Evolutionary conservation across 2,329 filamentous ascomycete species (phyloP), one percentile per base, ranked within the genome.

Genomic region (Hypoxylon sp.): DNA sequence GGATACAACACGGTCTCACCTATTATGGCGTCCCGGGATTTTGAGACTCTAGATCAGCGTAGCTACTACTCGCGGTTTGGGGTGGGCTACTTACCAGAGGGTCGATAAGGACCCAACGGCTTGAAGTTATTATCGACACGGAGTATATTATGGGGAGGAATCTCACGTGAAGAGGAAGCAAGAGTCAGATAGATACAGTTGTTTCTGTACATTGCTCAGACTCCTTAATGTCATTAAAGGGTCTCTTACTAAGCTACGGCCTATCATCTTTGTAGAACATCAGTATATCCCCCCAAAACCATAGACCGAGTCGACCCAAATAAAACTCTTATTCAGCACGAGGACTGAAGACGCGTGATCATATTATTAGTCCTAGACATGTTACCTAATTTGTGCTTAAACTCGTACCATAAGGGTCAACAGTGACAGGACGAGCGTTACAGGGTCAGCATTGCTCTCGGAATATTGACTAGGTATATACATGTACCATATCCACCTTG

Each of bases 1-100:
- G 45, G 56, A 60, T 49, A 51, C 25, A 59, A 60, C 30, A 60
- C 34, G 68, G 52, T 53, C 46, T 64, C 38, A 67, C 49, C 23
- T 63, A 67, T 62, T 62, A 34, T 25, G 68, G 68, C 68, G 68
- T 65, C 56, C 63, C 60, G 60, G 65, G 25, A 46, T 17, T 58
- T 65, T 38, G 30, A 60, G 32, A 43, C 50, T 58, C 46, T 66
- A 49, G 60, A 57, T 51, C 17, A 56, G 50, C 17, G 49, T 56
- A 51, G 36, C 25, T 60, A 38, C 50, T 55, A 38, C 50, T 55
- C 43, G 57, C 51, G 30, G 23, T 60, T 60, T 56, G n/a, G 55
- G 65, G 50, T 28, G 38, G 46, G 25, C 21, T 57, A 32, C 53
- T 60, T 23, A 48, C 49, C 17, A 55, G 9, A 21, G 46, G 51